Evolutionary conservation across 768 basidiomycete genomes (phyloP), one percentile per base, ranked within the genome.

Genomic region (Hypholoma sublateritium): DNA sequence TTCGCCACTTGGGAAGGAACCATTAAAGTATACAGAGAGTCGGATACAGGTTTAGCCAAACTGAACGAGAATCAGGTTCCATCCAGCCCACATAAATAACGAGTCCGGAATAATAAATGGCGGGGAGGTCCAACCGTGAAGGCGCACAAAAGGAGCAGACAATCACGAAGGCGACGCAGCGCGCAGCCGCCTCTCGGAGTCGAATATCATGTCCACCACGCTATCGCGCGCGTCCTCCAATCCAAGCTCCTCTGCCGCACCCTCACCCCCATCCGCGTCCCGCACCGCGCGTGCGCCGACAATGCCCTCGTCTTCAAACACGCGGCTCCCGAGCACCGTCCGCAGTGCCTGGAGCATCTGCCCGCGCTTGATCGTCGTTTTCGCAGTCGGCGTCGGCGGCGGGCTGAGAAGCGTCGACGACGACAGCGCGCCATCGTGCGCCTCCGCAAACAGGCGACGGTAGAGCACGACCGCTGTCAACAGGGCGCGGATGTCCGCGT

Each of bases 211-310:
- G 72, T 93, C 91, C 46, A 91, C 88, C 35, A 85, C 85, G n/a
- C 78, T 72, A 69, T 92, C 91, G 55, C 86, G 77, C 46, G 89
- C 89, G 58, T 91, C 89, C 68, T 92, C 90, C 52, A 91, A 67
- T 24, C 69, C 67, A 34, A 62, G 63, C 57, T 35, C 51, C 35
- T 32, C 47, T 35, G 39, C 58, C 43, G 16, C 57, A 55, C 83
- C 74, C 53, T 83, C 85, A 50, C 86, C 60, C 83, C 76, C 57
- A 83, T 86, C 62, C 85, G 83, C 69, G 88, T 86, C 49, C 87
- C 66, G 45, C 24, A 19, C 17, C 13, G 16, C 48, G 1, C 16
- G 22, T 22, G 66, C 67, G 36, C 57, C 65, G 54, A 41, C 60
- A 28, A 37, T 28, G 11, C 22, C 24, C 22, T 47, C 46, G 14